Evolutionary conservation across 176 grass and related monocot genomes (phyloP).

Genomic region (Aegilops bicornis): DNA sequence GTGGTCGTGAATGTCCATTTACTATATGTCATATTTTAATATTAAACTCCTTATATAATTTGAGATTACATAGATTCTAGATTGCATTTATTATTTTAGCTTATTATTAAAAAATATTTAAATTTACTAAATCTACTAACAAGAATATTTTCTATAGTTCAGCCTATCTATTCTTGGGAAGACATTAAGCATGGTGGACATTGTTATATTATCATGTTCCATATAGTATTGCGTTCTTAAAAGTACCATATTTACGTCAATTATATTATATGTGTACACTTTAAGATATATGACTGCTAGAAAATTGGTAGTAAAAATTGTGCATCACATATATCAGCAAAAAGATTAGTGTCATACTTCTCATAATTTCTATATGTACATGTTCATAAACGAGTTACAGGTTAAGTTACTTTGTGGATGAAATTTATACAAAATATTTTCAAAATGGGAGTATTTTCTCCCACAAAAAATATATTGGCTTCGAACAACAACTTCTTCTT

Average conservation of each 20-base stretch:
- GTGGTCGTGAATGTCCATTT: neutral
- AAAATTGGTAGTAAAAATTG: neutral
- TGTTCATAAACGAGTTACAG: neutral
- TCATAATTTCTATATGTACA: neutral
- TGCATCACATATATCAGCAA: neutral
- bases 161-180: neutral
- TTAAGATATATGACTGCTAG: neutral
- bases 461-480: too few species aligned
- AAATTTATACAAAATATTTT: neutral
- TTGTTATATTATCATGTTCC: neutral
- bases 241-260: neutral
- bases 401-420: neutral
- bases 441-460: neutral
- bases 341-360: neutral
- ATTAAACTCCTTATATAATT: neutral
- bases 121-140: neutral
- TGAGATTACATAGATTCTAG: neutral
- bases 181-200: neutral
- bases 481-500: neutral
- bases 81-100: neutral
- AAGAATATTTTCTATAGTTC: neutral
- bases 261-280: too few species aligned
- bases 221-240: too few species aligned
- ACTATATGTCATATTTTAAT: neutral
- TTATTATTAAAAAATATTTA: neutral